Conservation (phyloP, 768 basidiomycete species). For the Lactifluus piperatus region DNA sequence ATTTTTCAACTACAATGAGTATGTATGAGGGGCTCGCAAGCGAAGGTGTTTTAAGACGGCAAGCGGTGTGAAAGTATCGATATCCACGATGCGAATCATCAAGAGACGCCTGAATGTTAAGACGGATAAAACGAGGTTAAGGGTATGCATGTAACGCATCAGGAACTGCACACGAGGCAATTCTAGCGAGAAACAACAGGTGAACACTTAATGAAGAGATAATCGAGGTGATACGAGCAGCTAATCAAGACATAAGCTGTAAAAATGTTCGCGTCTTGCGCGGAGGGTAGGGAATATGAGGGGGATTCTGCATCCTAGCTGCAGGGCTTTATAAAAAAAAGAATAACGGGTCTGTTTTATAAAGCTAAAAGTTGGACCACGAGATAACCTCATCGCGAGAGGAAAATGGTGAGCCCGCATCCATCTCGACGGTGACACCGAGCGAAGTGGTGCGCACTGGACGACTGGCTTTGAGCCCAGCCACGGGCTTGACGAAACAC, state of each 20-base stretch:
- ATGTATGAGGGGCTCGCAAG: too few relatives aligned
- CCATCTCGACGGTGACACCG: conserved; percentile 52
- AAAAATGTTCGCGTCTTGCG: conserved; percentile 1
- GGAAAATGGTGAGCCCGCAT: conserved; percentile 29
- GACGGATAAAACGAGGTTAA: background rate
- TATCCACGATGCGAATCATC: conserved; percentile 9
- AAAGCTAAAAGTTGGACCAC: conserved; percentile 56
- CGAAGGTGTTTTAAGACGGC: background rate
- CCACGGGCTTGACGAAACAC: conserved; percentile 60
- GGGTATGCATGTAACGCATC: conserved; percentile 13
- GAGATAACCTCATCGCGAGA: conserved; percentile 48
- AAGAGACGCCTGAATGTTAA: conserved; percentile 6
- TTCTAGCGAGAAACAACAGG: conserved; percentile 10
- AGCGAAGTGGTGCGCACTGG: conserved; percentile 56
- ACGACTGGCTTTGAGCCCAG: conserved; percentile 50
- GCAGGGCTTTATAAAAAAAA: background rate
- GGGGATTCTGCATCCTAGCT: background rate
- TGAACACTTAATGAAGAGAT: background rate
- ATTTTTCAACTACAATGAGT: too few relatives aligned
- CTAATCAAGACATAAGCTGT: background rate
- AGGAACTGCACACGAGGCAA: background rate
- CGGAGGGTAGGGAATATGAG: background rate
- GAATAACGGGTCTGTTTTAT: too few relatives aligned
- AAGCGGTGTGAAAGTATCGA: too few relatives aligned
- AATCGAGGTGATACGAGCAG: background rate